These are phyloP conservation scores for Candida corydali DNA, from an alignment of 805 yeast species.

Conservation along the genomic window DNA sequence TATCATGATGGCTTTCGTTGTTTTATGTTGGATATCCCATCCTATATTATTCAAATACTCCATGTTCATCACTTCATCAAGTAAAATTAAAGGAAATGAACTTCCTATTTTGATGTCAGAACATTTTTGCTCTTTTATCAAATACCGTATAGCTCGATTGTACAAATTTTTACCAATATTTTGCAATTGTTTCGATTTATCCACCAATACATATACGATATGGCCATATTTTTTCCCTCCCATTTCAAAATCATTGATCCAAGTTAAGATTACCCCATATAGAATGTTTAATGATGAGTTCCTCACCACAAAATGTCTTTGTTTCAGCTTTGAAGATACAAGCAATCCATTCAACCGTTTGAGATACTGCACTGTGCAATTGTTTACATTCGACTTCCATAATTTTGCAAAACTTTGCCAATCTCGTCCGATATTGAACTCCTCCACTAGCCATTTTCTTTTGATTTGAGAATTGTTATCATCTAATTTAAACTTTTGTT, in stretches of 20 bases:
- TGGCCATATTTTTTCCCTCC: conserved; percentile 33
- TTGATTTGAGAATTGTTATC: conserved; percentile 20
- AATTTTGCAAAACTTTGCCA: conserved; percentile 44
- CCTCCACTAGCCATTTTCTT: conserved; percentile 56
- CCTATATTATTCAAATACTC: conserved; percentile 38
- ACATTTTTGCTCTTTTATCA: conserved; percentile 41
- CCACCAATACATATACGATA: conserved; percentile 47
- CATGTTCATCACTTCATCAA: conserved; percentile 23
- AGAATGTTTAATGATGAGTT: conserved; percentile 52
- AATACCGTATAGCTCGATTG: conserved; percentile 47
- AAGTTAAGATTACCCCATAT: conserved; percentile 52
- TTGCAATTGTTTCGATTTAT: conserved; percentile 49
- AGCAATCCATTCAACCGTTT: conserved; percentile 28
- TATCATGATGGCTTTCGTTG: conserved; percentile 33
- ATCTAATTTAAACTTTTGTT: conserved; percentile 23
- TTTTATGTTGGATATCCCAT: conserved; percentile 26
- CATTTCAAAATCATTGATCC: conserved; percentile 36
- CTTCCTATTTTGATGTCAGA: conserved; percentile 38
- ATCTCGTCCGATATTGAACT: conserved; percentile 47
- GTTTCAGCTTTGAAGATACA: conserved; percentile 23
- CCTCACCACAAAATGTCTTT: conserved; percentile 51
- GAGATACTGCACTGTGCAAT: conserved; percentile 17
- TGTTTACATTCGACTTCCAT: conserved; percentile 27
- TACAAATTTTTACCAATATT: conserved; percentile 54
- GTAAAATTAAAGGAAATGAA: conserved; percentile 43